phyloP scores from a whole-genome alignment of 2,329 filamentous ascomycete genomes.

The Colletotrichum echinochloae region DNA sequence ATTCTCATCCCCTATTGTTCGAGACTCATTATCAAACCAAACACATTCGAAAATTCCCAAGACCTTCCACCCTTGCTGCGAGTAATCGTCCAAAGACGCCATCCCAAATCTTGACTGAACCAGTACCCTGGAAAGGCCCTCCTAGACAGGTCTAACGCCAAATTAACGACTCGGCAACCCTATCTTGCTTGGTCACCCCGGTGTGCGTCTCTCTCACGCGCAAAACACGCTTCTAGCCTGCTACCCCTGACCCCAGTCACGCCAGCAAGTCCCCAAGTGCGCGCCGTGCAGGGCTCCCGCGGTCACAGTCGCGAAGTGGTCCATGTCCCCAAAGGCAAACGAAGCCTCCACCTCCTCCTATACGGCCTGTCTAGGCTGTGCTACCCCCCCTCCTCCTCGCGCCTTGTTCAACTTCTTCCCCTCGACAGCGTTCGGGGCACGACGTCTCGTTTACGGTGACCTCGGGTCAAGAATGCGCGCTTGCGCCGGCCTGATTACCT shows the following conservation, averaged over 20 bases:
- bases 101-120: slow-evolving; percentile 5
- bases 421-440: slow-evolving; percentile 32
- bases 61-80: slow-evolving; percentile 18
- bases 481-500: slow-evolving; percentile 31
- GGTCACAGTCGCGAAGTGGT: slow-evolving; percentile 33
- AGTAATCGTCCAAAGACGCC: slow-evolving; percentile 19
- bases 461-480: slow-evolving; percentile 39
- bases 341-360: slow-evolving; percentile 34
- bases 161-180: slow-evolving; percentile 35
- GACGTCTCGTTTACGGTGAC: slow-evolving; percentile 29
- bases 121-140: slow-evolving; percentile 21
- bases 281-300: slow-evolving; percentile 39
- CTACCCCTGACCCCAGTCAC: slow-evolving; percentile 28
- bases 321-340: slow-evolving; percentile 34
- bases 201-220: slow-evolving; percentile 6
- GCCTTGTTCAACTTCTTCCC: slow-evolving; percentile 33
- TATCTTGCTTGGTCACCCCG: slow-evolving; percentile 32
- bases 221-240: slow-evolving; percentile 27
- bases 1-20: neutral
- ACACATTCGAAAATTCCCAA: neutral
- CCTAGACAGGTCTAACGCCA: slow-evolving; percentile 34
- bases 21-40: neutral
- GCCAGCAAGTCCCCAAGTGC: slow-evolving; percentile 36
- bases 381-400: slow-evolving; percentile 36
- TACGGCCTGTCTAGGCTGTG: slow-evolving; percentile 34